Percentiles rank a stretch among this genome's conserved stretches.
Evolutionary conservation across 2,329 filamentous ascomycete genomes (phyloP).

Genomic region (Xylaria sp.): DNA sequence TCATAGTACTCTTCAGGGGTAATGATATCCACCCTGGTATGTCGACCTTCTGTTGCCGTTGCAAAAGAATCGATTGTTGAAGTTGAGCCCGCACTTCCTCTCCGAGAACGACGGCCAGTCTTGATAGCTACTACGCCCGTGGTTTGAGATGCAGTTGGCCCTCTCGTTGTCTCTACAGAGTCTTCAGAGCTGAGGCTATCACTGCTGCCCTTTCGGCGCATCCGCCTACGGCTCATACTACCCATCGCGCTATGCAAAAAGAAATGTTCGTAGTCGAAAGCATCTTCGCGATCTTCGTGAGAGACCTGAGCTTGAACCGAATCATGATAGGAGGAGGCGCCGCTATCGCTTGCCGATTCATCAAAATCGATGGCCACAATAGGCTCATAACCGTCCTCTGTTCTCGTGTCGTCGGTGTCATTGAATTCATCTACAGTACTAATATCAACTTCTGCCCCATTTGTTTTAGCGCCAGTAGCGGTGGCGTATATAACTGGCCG

Average conservation of each 20-base stretch:
- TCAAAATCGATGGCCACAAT: slow-evolving; percentile 46
- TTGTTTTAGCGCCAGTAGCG: slow-evolving; percentile 18
- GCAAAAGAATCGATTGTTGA: slow-evolving; percentile 62
- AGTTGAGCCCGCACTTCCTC: slow-evolving; percentile 55
- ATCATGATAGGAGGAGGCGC: slow-evolving; percentile 68
- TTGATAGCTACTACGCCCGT: slow-evolving; percentile 28
- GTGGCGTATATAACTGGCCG: slow-evolving; percentile 8
- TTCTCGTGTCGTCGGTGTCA: slow-evolving; percentile 32
- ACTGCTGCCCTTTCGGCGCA: slow-evolving; percentile 52
- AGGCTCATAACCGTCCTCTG: slow-evolving; percentile 41
- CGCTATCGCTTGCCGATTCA: slow-evolving; percentile 62
- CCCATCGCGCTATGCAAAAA: slow-evolving; percentile 93
- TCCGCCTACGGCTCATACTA: slow-evolving; percentile 65
- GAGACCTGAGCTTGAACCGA: slow-evolving; percentile 66
- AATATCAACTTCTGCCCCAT: slow-evolving; percentile 34
- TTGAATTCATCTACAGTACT: slow-evolving; percentile 17
- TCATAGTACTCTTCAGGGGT: slow-evolving; percentile 27
- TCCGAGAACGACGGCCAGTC: slow-evolving; percentile 41
- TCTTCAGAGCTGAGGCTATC: slow-evolving; percentile 64
- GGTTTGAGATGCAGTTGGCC: slow-evolving; percentile 43
- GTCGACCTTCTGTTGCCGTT: slow-evolving; percentile 58
- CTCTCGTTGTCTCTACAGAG: slow-evolving; percentile 67
- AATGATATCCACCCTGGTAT: slow-evolving; percentile 34
- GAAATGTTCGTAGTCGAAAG: slow-evolving; percentile 96
- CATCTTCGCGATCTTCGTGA: slow-evolving; percentile 92